These are phyloP conservation scores for Colletotrichum tamarilloi DNA, from an alignment of 2,329 filamentous ascomycete genomes.

Conservation along the genomic window DNA sequence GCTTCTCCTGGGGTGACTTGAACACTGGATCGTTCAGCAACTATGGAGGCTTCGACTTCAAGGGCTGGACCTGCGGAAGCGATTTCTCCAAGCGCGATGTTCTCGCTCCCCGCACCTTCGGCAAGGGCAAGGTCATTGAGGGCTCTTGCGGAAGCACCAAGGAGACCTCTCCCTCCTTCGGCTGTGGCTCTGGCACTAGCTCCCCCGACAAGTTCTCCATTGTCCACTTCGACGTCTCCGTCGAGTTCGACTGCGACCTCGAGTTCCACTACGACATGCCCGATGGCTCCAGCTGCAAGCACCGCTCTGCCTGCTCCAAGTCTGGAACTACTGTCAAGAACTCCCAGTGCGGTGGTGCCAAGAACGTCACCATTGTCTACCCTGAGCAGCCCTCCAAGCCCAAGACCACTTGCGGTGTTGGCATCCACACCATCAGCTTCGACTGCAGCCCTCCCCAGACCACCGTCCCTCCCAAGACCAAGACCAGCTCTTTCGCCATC, in stretches of 20 bases:
- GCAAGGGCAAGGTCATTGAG: slow-evolving; percentile 68
- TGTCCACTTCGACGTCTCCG: slow-evolving; percentile 76
- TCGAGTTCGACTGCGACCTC: slow-evolving; percentile 81
- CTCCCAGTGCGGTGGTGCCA: slow-evolving; percentile 92
- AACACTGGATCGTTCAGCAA: slow-evolving; percentile 67
- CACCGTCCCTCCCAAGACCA: slow-evolving; percentile 30
- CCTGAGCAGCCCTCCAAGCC: slow-evolving; percentile 65
- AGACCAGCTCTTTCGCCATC: slow-evolving; percentile 22
- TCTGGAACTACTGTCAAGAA: slow-evolving; percentile 80
- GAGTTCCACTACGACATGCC: slow-evolving; percentile 91
- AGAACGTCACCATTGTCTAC: slow-evolving; percentile 78
- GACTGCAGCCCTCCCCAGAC: slow-evolving; percentile 64
- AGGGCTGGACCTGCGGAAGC: slow-evolving; percentile 76
- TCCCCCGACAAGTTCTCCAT: slow-evolving; percentile 76
- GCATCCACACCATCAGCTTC: slow-evolving; percentile 80
- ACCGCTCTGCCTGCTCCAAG: slow-evolving; percentile 74
- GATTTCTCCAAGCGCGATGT: slow-evolving; percentile 68
- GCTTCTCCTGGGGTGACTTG: slow-evolving; percentile 79
- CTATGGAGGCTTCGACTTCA: slow-evolving; percentile 81
- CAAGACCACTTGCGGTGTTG: slow-evolving; percentile 74
- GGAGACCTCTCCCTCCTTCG: slow-evolving; percentile 68
- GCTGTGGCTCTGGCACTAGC: slow-evolving; percentile 54
- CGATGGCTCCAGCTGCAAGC: slow-evolving; percentile 84
- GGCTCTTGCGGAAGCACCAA: slow-evolving; percentile 61
- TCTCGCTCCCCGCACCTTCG: slow-evolving; percentile 61